Conservation (phyloP, 225 moss, liverwort and hornwort species). For the Marchantia paleacea region DNA sequence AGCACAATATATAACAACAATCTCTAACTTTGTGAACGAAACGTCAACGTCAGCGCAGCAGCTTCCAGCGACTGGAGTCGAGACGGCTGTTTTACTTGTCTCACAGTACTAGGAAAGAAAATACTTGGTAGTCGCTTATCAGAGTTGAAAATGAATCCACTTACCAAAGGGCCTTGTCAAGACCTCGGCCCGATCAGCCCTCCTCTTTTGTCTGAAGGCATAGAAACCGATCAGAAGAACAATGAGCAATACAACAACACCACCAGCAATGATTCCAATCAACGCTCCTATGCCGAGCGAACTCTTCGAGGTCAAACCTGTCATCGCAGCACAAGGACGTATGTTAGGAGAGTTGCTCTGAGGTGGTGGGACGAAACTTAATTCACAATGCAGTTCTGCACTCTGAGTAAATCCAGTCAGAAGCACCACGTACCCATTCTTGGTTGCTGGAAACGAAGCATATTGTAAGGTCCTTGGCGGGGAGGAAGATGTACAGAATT, state of each 20-base stretch:
- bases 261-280: slow-evolving; percentile 58
- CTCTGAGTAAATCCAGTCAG: background rate
- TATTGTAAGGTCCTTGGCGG: slow-evolving; percentile 17
- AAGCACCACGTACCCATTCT: slow-evolving; percentile 1
- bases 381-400: background rate
- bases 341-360: background rate
- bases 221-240: slow-evolving; percentile 39
- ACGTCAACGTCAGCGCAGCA: background rate
- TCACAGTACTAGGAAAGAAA: too few species aligned
- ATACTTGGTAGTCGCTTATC: background rate
- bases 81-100: background rate
- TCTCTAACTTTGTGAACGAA: background rate
- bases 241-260: slow-evolving; percentile 22
- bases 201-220: slow-evolving; percentile 56
- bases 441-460: background rate
- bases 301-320: background rate
- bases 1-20: background rate
- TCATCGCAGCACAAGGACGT: background rate
- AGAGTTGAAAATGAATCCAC: background rate
- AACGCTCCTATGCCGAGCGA: slow-evolving; percentile 32
- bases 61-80: background rate
- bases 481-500: background rate
- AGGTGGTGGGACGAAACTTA: background rate
- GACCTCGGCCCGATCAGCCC: slow-evolving; percentile 57
- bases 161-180: slow-evolving; percentile 74